Base-by-base conservation (phyloP, 2,329 filamentous ascomycete species). In the Alternaria longipes region DNA sequence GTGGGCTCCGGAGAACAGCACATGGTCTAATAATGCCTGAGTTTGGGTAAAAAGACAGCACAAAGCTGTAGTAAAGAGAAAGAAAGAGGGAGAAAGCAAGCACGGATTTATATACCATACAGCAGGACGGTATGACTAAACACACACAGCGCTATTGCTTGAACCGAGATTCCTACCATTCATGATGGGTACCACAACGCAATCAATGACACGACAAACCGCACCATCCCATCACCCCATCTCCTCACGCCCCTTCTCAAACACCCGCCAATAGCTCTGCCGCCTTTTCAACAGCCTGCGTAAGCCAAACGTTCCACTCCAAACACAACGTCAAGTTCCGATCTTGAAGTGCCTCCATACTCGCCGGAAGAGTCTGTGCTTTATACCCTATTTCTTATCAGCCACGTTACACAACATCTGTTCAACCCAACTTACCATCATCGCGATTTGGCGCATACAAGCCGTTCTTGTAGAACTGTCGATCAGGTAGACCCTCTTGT, bases 361-460 rank as follows among this genome's bases (percentile, higher is more conserved):
- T 56, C 18, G 30, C 62, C 1, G 62, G 62, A 4, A 59, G 36
- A 8, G 28, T 55, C 9, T 62, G 59, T 14, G 62, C 59, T 28
- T 51, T 56, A 20, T 64, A 65, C 12, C 59, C 54, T 61, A 18
- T 3, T 2, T 32, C 8, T n/a, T 1, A 4, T 50, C 20, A 50
- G 46, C 7, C 8, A 34, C 14, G 1, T 16, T 30, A 16, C 16
- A 12, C 18, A 30, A 50, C 16, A 24, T 2, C 5, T 5, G 8
- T 30, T 7, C 20, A 24, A 8, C 14, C 7, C 20, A 16, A 24
- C 45, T 24, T 20, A 56, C 59, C 63, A 34, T 62, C 56, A 32
- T 63, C 52, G 8, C 60, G 49, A 53, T 63, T 58, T 6, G 60
- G 63, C 26, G 60, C 63, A 58, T 41, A 56, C 18, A 65, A 20